Conservation (phyloP, 768 basidiomycete genomes). For the Russula earlei region DNA sequence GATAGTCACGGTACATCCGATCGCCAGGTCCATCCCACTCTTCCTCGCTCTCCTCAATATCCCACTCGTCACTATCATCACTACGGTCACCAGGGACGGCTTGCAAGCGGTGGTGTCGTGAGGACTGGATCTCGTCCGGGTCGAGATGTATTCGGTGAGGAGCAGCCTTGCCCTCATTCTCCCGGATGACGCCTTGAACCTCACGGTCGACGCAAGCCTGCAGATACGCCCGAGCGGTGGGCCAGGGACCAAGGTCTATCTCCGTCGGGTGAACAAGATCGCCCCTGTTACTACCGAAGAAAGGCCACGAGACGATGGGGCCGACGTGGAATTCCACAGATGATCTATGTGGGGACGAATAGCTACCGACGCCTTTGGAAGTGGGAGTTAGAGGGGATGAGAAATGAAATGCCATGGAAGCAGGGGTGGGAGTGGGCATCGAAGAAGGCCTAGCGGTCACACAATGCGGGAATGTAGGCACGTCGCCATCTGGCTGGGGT, state of each 20-base stretch:
- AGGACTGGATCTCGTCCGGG: slow-evolving; percentile 64
- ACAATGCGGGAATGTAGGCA: neutral
- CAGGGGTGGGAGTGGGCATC: slow-evolving; percentile 24
- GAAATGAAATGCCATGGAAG: slow-evolving; percentile 9
- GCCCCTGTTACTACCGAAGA: slow-evolving; percentile 78
- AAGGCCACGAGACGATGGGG: slow-evolving; percentile 84
- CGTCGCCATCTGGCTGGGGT: slow-evolving; percentile 5
- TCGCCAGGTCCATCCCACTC: slow-evolving; percentile 66
- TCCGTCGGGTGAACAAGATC: slow-evolving; percentile 58
- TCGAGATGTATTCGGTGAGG: slow-evolving; percentile 74
- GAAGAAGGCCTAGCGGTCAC: slow-evolving; percentile 20
- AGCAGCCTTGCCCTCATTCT: slow-evolving; percentile 69
- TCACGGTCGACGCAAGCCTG: slow-evolving; percentile 63
- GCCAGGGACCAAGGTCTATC: slow-evolving; percentile 76
- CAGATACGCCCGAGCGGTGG: slow-evolving; percentile 49
- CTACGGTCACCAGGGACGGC: slow-evolving; percentile 66
- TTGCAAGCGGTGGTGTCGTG: slow-evolving; percentile 56
- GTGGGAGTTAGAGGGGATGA: slow-evolving; percentile 6
- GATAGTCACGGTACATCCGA: slow-evolving; percentile 73
- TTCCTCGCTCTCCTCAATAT: slow-evolving; percentile 69
- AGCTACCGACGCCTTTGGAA: neutral
- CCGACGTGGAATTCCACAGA: slow-evolving; percentile 49
- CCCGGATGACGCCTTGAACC: slow-evolving; percentile 58
- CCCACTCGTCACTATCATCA: slow-evolving; percentile 74
- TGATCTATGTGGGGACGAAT: slow-evolving; percentile 10